Conservation (phyloP, 768 basidiomycete genomes). For the Psilocybe sp. region DNA sequence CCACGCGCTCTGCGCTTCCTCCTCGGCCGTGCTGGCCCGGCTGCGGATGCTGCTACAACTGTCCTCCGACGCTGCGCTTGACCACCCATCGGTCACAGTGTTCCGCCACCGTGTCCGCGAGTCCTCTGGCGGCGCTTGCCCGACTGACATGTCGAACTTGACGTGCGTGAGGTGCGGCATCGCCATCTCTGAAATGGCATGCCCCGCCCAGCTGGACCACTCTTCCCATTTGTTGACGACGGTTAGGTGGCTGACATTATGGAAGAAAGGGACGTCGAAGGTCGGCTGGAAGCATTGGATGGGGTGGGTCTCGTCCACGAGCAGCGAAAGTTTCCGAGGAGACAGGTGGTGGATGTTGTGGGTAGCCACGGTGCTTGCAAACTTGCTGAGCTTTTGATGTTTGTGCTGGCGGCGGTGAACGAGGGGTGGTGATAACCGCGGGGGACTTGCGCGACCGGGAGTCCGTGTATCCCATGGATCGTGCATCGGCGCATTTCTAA, state of each 20-base stretch:
- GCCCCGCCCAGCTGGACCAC: conserved; percentile 35
- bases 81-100: conserved; percentile 10
- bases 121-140: conserved; percentile 18
- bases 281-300: conserved; percentile 11
- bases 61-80: conserved; percentile 3
- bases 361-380: conserved; percentile 11
- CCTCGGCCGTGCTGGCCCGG: background rate
- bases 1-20: conserved; percentile 5
- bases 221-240: conserved; percentile 41
- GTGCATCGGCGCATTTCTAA: background rate
- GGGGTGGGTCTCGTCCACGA: conserved; percentile 21
- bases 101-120: conserved; percentile 12
- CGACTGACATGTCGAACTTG: conserved; percentile 35
- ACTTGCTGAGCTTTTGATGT: background rate
- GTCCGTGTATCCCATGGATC: conserved; percentile 6
- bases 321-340: conserved; percentile 29
- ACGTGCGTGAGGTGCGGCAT: conserved; percentile 32
- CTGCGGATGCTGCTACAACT: background rate
- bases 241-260: conserved; percentile 34
- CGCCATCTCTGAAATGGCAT: conserved; percentile 14
- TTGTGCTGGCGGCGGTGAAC: conserved; percentile 1
- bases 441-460: background rate
- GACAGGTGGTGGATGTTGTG: conserved; percentile 21
- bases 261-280: conserved; percentile 30
- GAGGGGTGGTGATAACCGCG: background rate